Evolutionary conservation across 2,329 filamentous ascomycete genomes (phyloP).

Genomic region (Aspergillus proliferans): DNA sequence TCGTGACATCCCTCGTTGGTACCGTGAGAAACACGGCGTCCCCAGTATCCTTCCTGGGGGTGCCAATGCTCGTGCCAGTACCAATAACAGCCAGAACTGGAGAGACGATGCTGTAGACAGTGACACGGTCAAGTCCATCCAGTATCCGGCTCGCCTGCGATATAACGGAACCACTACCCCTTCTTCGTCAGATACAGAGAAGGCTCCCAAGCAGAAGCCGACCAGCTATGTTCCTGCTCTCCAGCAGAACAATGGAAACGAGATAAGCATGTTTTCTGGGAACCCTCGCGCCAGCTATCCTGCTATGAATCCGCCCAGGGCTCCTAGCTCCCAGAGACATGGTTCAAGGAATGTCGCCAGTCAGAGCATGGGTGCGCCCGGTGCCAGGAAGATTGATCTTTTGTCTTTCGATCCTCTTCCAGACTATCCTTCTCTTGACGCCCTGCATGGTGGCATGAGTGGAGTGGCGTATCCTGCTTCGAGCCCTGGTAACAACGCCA

Average conservation of each 20-base stretch:
- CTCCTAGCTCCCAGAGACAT: slow-evolving; percentile 6
- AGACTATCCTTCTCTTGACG: slow-evolving; percentile 10
- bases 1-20: slow-evolving; percentile 51
- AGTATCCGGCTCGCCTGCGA: slow-evolving; percentile 12
- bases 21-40: slow-evolving; percentile 41
- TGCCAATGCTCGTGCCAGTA: slow-evolving; percentile 9
- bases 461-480: slow-evolving; percentile 4
- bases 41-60: slow-evolving; percentile 22
- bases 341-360: slow-evolving; percentile 7
- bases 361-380: neutral
- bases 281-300: slow-evolving; percentile 5
- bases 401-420: slow-evolving; percentile 13
- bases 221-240: slow-evolving; percentile 1
- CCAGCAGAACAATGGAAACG: slow-evolving; percentile 4
- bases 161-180: slow-evolving; percentile 5
- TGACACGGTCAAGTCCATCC: slow-evolving; percentile 9
- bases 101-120: slow-evolving; percentile 13
- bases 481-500: neutral
- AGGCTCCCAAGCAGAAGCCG: slow-evolving; percentile 8
- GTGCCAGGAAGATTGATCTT: slow-evolving; percentile 16
- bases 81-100: slow-evolving; percentile 6
- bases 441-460: slow-evolving; percentile 3
- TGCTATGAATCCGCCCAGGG: slow-evolving; percentile 6
- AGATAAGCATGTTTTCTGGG: slow-evolving; percentile 1
- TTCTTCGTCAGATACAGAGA: slow-evolving; percentile 6